phyloP scores from a whole-genome alignment of 306 rosid genomes.

The Pachyrhizus erosus region DNA sequence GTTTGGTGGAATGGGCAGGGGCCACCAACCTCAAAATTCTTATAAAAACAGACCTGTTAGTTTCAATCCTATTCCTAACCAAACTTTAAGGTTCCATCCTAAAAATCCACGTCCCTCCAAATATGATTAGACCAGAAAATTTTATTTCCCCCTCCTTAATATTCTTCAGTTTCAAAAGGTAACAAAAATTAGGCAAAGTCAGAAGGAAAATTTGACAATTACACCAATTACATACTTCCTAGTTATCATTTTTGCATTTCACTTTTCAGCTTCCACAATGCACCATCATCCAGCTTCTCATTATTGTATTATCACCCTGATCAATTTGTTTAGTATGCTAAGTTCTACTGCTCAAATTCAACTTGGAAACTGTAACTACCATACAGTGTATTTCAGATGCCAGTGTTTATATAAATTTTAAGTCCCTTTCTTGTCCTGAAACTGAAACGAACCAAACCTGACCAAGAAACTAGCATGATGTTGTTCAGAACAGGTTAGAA shows the following conservation, averaged over 20 bases:
- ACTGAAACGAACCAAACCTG: neutral
- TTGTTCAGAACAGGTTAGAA: neutral
- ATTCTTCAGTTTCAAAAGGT: neutral
- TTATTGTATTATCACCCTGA: neutral
- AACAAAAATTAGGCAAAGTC: neutral
- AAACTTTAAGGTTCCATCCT: neutral
- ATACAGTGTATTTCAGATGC: neutral
- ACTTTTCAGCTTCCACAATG: neutral
- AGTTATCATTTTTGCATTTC: neutral
- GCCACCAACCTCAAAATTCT: neutral
- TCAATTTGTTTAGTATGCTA: neutral
- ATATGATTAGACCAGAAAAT: neutral
- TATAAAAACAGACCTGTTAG: neutral
- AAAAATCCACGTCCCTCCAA: neutral
- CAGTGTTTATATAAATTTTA: neutral
- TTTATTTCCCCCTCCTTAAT: neutral
- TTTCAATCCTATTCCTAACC: neutral
- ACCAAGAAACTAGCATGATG: neutral
- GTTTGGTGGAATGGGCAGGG: neutral
- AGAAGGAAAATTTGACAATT: neutral
- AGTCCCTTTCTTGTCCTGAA: neutral
- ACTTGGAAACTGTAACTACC: neutral
- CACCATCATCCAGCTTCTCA: conserved; percentile 1
- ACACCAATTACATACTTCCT: neutral
- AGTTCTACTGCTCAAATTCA: neutral